These are phyloP conservation scores for Mariannaea elegans DNA, from an alignment of 2,329 filamentous ascomycete species.

Conservation along the genomic window DNA sequence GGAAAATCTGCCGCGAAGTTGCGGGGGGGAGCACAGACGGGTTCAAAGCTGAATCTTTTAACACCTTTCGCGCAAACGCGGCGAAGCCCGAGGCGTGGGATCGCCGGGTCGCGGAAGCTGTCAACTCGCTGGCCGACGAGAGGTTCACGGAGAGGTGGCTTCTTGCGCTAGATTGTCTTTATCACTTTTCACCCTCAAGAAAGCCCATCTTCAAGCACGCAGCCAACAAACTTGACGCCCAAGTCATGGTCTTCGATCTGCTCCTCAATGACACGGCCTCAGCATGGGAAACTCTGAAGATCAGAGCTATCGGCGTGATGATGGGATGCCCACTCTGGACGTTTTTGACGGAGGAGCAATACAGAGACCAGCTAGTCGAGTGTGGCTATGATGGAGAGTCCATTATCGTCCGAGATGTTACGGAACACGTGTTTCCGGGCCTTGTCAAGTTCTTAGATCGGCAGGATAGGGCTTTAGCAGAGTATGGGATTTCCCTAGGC, in stretches of 20 bases:
- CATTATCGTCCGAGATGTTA: conserved; percentile 60
- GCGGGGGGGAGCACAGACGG: background rate
- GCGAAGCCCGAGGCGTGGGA: conserved; percentile 56
- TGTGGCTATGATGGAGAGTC: conserved; percentile 55
- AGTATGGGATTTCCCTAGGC: conserved; percentile 48
- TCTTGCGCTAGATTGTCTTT: conserved; percentile 64
- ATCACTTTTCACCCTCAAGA: conserved; percentile 65
- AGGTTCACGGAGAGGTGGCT: conserved; percentile 55
- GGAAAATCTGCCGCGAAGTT: conserved; percentile 37
- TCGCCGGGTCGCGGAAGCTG: conserved; percentile 29
- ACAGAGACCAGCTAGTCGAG: conserved; percentile 53
- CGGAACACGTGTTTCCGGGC: conserved; percentile 61
- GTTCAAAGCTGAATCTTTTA: conserved; percentile 35
- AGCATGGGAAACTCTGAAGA: conserved; percentile 40
- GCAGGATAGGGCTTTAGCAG: conserved; percentile 45
- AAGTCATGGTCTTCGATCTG: conserved; percentile 65
- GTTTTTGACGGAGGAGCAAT: conserved; percentile 56
- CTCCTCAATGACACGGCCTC: conserved; percentile 49
- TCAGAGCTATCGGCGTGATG: conserved; percentile 54
- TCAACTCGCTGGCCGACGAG: conserved; percentile 39
- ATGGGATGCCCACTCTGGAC: conserved; percentile 59
- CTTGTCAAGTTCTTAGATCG: conserved; percentile 54
- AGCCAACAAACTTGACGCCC: conserved; percentile 51
- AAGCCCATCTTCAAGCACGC: conserved; percentile 55
- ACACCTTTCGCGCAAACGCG: conserved; percentile 60